Evolutionary conservation across 129 eudicot genomes (phyloP), one percentile per base, ranked within the genome.

Genomic region (Ambrosia trifida): DNA sequence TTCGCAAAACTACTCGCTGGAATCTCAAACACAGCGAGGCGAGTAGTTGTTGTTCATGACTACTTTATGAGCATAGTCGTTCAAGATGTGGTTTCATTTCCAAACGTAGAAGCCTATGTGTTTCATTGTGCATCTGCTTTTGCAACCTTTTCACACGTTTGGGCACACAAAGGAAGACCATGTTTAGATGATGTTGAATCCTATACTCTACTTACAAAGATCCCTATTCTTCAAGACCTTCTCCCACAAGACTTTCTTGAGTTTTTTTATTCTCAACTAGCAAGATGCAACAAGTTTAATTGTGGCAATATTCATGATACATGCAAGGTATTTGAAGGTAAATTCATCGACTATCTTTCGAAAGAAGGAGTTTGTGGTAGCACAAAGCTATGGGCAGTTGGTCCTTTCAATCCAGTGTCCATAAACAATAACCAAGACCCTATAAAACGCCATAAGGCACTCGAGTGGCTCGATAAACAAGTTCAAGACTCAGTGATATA

Each of bases 381-480:
- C 45, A 54, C 46, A 58, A 86, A 86, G 30, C 84, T 58, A 8
- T 89, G 83, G 87, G 87, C 83, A n/a, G 24, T 82, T 44, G 85
- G 85, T 13, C 85, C 85, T 11, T 82, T 85, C 30, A 84, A 84
- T 62, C 86, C 82, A 0, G 74, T 72, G 4, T 35, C 59, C 17
- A 20, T 54, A 66, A 43, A 2, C 47, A n/a, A 56, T n/a, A 1
- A 66, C 14, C 20, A 67, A 49, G 11, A 67, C 33, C 12, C 51
- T 16, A 20, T 1, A 2, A 62, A 57, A 7, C 89, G 62, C 5
- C 80, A 81, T 56, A 11, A 60, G 12, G 28, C 54, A 19, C 72
- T 86, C 14, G 11, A 56, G 11, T 83, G 86, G 91, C 88, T 86
- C 0, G 91, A 86, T 44, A 75, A 80, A 31, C 91, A 78, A 46